Conservation (phyloP, 2,329 filamentous ascomycete genomes). For the Neofusicoccum kwambonambiense region DNA sequence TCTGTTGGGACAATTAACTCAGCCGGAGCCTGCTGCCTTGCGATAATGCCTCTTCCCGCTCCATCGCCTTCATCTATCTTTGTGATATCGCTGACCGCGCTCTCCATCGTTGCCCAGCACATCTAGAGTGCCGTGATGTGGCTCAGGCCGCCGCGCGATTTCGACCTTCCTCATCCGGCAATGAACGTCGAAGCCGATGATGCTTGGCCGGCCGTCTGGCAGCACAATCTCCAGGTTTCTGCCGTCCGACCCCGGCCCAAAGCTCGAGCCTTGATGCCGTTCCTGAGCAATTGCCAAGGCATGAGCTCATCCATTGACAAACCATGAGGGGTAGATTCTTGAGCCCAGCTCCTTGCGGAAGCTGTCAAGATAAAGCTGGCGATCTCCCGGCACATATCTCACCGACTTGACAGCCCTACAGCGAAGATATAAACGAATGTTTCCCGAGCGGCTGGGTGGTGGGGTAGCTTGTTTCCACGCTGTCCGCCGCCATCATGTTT, state of each 20-base stretch:
- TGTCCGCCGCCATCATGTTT: not conserved
- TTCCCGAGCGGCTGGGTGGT: not conserved
- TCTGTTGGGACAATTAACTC: not conserved
- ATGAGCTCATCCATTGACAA: conserved; percentile 11
- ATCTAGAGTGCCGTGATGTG: not conserved
- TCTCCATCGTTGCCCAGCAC: not conserved
- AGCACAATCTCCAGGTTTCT: conserved; percentile 1
- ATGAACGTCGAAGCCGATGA: conserved; percentile 21
- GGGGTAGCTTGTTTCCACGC: not conserved
- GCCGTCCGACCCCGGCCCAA: not conserved
- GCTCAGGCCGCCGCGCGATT: not conserved
- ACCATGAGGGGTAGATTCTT: conserved; percentile 4
- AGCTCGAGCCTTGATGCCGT: not conserved
- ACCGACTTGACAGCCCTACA: not conserved
- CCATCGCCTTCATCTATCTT: not conserved
- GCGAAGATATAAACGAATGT: not conserved
- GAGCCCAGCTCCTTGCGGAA: not conserved
- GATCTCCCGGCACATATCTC: conserved; percentile 19
- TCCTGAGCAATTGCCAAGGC: not conserved
- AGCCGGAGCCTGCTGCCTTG: not conserved
- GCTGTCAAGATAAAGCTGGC: conserved; percentile 20
- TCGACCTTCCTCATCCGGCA: conserved; percentile 31
- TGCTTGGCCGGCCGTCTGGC: conserved; percentile 1
- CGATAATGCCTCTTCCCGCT: not conserved
- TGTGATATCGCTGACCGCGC: not conserved